Evolutionary conservation across 345 rosid genomes (phyloP), one percentile per base, ranked within the genome.

Genomic region (Abelmoschus esculentus): DNA sequence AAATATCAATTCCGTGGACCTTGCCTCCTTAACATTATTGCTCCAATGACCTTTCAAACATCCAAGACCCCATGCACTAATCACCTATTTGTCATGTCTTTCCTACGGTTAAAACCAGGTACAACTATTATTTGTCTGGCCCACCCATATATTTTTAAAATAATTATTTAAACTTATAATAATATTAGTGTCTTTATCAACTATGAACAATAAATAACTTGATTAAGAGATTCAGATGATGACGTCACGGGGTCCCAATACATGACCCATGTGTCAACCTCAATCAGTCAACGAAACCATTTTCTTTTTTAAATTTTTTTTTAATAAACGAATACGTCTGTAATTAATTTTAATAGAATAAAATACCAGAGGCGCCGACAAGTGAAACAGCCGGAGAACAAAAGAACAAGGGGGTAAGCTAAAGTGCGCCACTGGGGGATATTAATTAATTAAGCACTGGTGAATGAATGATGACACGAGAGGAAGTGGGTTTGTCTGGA

Each of bases 331-430:
- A 10, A 61, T 38, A 61, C 0, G 11, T 1, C 3, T 15, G 18
- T 1, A 40, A 17, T 60, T 2, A 52, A 1, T 19, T 54, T 56
- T 28, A 12, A 6, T 52, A 17, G 5, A 53, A 22, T 0, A 22
- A 14, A 10, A 9, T 31, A 49, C 61, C 67, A 74, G 55, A 77
- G 79, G 77, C 79, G 61, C 76, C 80, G 75, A 69, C 77, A 4
- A 66, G 70, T 12, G 22, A 18, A 14, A 36, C 9, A 34, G 17
- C 2, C 4, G 4, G 50, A 13, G 10, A 0, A 2, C 9, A 14
- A 40, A 31, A 40, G 18, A 4, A 53, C 64, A 59, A 66, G 55
- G 68, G 15, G 57, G 17, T 34, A 3, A 3, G 31, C 76, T 56
- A 66, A 38, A 13, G 73, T 70, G 60, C 55, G 38, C 50, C 15